Evolutionary conservation across 2,329 filamentous ascomycete species (phyloP), one percentile per base, ranked within the genome.

Genomic region (Paramyrothecium sp.): DNA sequence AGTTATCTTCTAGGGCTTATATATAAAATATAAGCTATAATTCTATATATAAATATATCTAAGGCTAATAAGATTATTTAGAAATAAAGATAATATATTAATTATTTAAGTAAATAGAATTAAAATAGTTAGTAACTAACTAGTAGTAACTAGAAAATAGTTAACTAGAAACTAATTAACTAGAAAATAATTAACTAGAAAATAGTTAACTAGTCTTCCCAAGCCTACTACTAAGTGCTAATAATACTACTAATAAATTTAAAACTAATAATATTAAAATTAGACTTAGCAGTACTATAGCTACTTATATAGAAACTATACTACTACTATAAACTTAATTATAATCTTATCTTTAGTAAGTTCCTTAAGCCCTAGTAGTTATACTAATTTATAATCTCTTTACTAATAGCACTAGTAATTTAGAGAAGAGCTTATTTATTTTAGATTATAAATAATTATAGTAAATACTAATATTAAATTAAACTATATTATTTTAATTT

Each of bases 171-270:
- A 13, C 49, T 30, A 20, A 48, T 12, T 12, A 20, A 4, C n/a
- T 49, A 54, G 41, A 47, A 44, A 20, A 23, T 38, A 3, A 49
- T 49, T 26, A n/a, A n/a, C n/a, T n/a, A n/a, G n/a, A n/a, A n/a
- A n/a, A n/a, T n/a, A n/a, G n/a, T n/a, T n/a, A n/a, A n/a, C n/a
- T n/a, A n/a, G n/a, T n/a, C n/a, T n/a, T n/a, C n/a, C n/a, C n/a
- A n/a, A n/a, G n/a, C n/a, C n/a, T n/a, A n/a, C n/a, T n/a, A n/a
- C 46, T 33, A 51, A 11, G 46, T 12, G 10, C 53, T 56, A 55
- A 13, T 48, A 49, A 49, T 22, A 48, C 12, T 21, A 12, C 33
- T 51, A 55, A 33, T n/a, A n/a, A 51, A 38, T 33, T 51, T 51
- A 13, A 44, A 22, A 8, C 23, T 46, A 13, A 44, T 21, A 22